phyloP scores from a whole-genome alignment of 352 stramenopile species.

The Pythium coloratum region DNA sequence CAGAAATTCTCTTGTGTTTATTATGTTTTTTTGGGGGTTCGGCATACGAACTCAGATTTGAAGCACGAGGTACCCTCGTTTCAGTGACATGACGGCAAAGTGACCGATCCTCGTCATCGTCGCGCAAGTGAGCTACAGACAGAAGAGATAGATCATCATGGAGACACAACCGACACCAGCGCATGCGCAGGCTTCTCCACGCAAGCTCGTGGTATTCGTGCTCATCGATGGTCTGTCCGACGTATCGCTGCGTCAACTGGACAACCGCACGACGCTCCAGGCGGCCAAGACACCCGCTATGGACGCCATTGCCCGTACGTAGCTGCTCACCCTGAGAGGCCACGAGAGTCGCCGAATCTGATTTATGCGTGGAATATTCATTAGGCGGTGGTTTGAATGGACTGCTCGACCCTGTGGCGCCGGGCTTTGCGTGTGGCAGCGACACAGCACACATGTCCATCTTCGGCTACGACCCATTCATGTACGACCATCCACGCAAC shows the following conservation, averaged over 20 bases:
- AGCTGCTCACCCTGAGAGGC: neutral
- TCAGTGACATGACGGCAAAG: neutral
- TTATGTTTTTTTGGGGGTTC: too few relatives aligned
- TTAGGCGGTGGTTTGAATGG: conserved; percentile 74
- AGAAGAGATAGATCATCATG: conserved; percentile 12
- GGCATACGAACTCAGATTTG: too few relatives aligned
- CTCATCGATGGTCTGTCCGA: conserved; percentile 87
- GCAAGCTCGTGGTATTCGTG: conserved; percentile 73
- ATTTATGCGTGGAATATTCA: neutral
- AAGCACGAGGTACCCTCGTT: neutral
- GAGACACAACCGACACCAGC: neutral
- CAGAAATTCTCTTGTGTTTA: too few relatives aligned
- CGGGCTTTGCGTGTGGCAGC: conserved; percentile 81
- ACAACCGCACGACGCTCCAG: conserved; percentile 61
- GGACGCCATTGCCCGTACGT: conserved; percentile 78
- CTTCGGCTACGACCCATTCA: conserved; percentile 82
- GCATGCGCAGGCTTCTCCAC: neutral
- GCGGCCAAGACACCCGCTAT: conserved; percentile 74
- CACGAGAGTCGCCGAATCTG: neutral
- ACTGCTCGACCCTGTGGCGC: conserved; percentile 83
- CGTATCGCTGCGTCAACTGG: conserved; percentile 61
- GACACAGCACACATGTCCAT: conserved; percentile 91
- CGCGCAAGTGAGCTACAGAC: conserved; percentile 1
- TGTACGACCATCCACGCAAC: conserved; percentile 32
- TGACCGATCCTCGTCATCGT: neutral